phyloP scores from a whole-genome alignment of 1,284 basidiomycete species.

The Pterulicium gracile region DNA sequence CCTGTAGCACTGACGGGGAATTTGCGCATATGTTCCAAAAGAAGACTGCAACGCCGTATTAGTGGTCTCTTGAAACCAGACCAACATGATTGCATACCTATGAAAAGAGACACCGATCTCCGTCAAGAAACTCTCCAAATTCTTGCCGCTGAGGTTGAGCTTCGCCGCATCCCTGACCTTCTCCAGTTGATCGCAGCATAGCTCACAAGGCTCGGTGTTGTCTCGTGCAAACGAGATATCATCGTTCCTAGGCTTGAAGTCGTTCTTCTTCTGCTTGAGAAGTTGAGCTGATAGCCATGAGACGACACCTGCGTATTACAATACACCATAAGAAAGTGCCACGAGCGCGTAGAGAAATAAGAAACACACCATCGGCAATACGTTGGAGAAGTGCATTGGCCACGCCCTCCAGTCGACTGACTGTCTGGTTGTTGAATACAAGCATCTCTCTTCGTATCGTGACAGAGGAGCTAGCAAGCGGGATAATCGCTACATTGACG shows the following conservation, averaged over 20 bases:
- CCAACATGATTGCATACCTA: slow-evolving; percentile 35
- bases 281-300: slow-evolving; percentile 66
- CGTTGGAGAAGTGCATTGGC: slow-evolving; percentile 81
- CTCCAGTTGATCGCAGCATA: slow-evolving; percentile 80
- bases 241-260: slow-evolving; percentile 96
- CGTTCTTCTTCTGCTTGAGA: slow-evolving; percentile 89
- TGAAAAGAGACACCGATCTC: slow-evolving; percentile 96
- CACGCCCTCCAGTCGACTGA: slow-evolving; percentile 81
- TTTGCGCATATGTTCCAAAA: slow-evolving; percentile 92
- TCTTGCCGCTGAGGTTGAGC: slow-evolving; percentile 80
- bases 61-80: slow-evolving; percentile 3
- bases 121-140: slow-evolving; percentile 83
- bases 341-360: slow-evolving; percentile 4
- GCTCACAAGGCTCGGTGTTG: slow-evolving; percentile 92
- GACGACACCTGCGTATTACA: slow-evolving; percentile 40
- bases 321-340: slow-evolving; percentile 4
- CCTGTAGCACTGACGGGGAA: slow-evolving; percentile 96
- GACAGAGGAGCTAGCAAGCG: slow-evolving; percentile 78
- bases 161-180: slow-evolving; percentile 69
- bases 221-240: slow-evolving; percentile 89
- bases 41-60: slow-evolving; percentile 39
- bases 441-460: slow-evolving; percentile 90
- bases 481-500: slow-evolving; percentile 83
- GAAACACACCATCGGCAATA: slow-evolving; percentile 64
- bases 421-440: slow-evolving; percentile 85